These are phyloP conservation scores for Ophiocordyceps camponoti-floridani DNA, from an alignment of 2,329 filamentous ascomycete genomes.

Conservation along the genomic window DNA sequence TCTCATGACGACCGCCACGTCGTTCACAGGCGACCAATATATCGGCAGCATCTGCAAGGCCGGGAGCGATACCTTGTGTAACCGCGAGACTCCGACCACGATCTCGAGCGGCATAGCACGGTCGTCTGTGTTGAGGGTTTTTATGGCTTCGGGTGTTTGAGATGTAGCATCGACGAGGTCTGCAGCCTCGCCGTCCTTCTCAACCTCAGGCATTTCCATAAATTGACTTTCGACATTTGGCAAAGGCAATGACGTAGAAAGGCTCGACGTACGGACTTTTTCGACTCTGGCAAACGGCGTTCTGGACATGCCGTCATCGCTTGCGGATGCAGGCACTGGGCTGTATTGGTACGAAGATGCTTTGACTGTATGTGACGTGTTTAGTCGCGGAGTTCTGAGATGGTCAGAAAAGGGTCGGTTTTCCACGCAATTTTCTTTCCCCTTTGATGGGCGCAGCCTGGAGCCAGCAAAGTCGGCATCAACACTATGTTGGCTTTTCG, in stretches of 20 bases:
- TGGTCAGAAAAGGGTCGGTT: background rate
- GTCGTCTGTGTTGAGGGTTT: background rate
- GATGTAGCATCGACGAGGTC: background rate
- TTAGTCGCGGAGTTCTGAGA: constrained; percentile 5
- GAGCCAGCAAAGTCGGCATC: background rate
- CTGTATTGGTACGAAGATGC: constrained; percentile 7
- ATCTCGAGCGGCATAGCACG: constrained; percentile 32
- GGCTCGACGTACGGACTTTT: constrained; percentile 11
- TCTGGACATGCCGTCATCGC: constrained; percentile 34
- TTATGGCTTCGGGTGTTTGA: background rate
- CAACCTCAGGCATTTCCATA: background rate
- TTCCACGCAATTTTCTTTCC: background rate
- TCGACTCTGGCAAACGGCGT: constrained; percentile 33
- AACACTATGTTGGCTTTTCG: constrained; percentile 1
- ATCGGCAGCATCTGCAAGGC: constrained; percentile 83
- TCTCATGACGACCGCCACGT: constrained; percentile 63
- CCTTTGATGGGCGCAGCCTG: background rate
- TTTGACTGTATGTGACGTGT: constrained; percentile 4
- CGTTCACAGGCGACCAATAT: constrained; percentile 91
- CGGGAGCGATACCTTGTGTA: constrained; percentile 78
- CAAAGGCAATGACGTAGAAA: constrained; percentile 1
- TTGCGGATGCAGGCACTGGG: constrained; percentile 6
- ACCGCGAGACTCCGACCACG: constrained; percentile 72
- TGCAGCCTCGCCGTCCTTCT: background rate
- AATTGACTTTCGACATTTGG: background rate